phyloP scores from a whole-genome alignment of 768 basidiomycete genomes.

The Hysterangium stoloniferum region DNA sequence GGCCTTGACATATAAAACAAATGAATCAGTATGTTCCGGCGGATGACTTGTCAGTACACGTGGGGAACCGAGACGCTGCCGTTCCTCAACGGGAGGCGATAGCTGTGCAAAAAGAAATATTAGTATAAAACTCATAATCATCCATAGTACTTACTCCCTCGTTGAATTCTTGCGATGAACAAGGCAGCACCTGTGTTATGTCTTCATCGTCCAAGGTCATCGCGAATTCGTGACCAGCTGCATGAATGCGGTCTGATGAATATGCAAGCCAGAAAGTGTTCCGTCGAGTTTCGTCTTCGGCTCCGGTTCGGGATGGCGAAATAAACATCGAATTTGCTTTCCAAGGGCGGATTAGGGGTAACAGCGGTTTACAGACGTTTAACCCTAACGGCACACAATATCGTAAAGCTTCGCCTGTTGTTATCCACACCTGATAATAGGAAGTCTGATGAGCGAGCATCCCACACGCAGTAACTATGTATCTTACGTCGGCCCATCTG shows the following conservation, averaged over 20 bases:
- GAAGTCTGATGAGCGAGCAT: not conserved
- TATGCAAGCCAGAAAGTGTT: conserved; percentile 74
- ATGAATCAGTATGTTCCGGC: conserved; percentile 58
- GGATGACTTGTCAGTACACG: conserved; percentile 57
- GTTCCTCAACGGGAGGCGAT: conserved; percentile 40
- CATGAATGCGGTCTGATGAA: conserved; percentile 56
- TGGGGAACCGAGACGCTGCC: conserved; percentile 61
- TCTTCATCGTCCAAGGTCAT: conserved; percentile 66
- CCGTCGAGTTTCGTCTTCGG: conserved; percentile 65
- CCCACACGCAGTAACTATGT: not conserved
- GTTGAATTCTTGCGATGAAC: conserved; percentile 52
- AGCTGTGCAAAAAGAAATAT: conserved; percentile 26
- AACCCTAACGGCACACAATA: conserved; percentile 57
- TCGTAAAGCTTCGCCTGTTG: conserved; percentile 50
- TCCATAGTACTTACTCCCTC: conserved; percentile 40
- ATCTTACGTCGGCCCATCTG: conserved; percentile 66
- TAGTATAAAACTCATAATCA: conserved; percentile 12
- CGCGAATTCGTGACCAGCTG: conserved; percentile 65
- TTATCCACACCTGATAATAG: conserved; percentile 45
- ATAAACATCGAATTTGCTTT: conserved; percentile 51
- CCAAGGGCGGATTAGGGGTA: conserved; percentile 59
- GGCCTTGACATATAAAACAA: conserved; percentile 63
- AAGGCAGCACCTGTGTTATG: conserved; percentile 61
- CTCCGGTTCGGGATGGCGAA: conserved; percentile 46
- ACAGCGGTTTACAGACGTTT: conserved; percentile 44